These are phyloP conservation scores for Boletus rex-veris DNA, from an alignment of 768 basidiomycete species.

Conservation along the genomic window DNA sequence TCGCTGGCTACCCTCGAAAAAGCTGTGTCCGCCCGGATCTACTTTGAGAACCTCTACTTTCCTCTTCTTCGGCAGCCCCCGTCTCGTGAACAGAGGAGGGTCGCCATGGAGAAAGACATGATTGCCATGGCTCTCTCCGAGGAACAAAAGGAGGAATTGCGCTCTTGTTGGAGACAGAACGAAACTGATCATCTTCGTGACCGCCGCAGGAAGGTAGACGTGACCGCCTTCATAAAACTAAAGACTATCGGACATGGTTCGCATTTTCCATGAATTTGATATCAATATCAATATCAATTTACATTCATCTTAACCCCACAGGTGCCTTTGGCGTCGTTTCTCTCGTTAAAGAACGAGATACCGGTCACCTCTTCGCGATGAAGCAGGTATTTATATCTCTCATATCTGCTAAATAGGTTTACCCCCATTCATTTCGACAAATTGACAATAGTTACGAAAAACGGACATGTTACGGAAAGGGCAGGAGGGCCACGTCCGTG, in stretches of 20 bases:
- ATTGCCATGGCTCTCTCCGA: conserved; percentile 65
- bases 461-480: conserved; percentile 93
- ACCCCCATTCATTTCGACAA: conserved; percentile 22
- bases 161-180: conserved; percentile 77
- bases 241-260: conserved; percentile 94
- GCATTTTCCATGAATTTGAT: conserved; percentile 28
- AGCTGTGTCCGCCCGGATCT: conserved; percentile 88
- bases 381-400: conserved; percentile 69
- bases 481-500: conserved; percentile 95
- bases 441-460: conserved; percentile 62
- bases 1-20: conserved; percentile 91
- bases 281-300: conserved; percentile 8
- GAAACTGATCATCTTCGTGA: conserved; percentile 91
- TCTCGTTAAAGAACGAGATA: conserved; percentile 78
- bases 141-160: conserved; percentile 64
- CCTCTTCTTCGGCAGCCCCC: conserved; percentile 80
- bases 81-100: conserved; percentile 78
- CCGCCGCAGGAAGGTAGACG: conserved; percentile 75
- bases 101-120: conserved; percentile 90
- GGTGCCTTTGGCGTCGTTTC: conserved; percentile 97
- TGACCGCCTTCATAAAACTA: conserved; percentile 80
- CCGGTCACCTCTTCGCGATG: conserved; percentile 88
- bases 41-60: conserved; percentile 90
- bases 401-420: conserved; percentile 27
- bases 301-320: conserved; percentile 35